Evolutionary conservation across 169 alveolate species (phyloP).

Genomic region (Eimeria falciformis): DNA sequence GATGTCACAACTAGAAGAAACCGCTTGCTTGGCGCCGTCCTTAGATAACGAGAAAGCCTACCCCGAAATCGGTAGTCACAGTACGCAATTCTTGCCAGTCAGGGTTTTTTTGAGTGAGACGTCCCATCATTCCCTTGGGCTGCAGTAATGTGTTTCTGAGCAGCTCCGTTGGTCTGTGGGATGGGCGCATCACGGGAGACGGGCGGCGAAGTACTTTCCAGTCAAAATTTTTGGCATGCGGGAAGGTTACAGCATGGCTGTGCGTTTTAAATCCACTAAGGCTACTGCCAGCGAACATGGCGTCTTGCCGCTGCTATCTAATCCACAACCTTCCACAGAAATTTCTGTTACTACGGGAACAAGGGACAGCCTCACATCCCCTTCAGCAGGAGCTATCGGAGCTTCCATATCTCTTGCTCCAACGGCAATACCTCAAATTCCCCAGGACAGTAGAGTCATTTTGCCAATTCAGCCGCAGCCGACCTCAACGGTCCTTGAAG

Average conservation of each 20-base stretch:
- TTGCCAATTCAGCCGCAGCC: slow-evolving; percentile 50
- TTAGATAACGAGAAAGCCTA: not conserved
- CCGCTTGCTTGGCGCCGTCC: not conserved
- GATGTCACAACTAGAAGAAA: not conserved
- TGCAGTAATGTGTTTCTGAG: not conserved
- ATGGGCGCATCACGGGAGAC: slow-evolving; percentile 85
- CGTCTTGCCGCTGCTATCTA: slow-evolving; percentile 13
- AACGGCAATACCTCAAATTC: not conserved
- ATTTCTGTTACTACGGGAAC: not conserved
- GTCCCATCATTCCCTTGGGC: too few species aligned
- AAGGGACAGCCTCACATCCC: not conserved
- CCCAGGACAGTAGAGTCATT: not conserved
- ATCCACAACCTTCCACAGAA: slow-evolving; percentile 24
- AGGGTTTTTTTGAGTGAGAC: too few species aligned
- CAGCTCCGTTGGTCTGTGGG: slow-evolving; percentile 87
- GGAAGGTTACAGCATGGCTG: slow-evolving; percentile 84
- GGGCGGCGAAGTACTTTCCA: slow-evolving; percentile 86
- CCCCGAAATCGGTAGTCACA: too few species aligned
- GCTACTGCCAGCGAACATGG: slow-evolving; percentile 10
- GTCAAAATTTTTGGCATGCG: slow-evolving; percentile 85
- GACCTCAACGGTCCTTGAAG: not conserved
- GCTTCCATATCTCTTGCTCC: not conserved
- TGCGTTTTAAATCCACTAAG: slow-evolving; percentile 78
- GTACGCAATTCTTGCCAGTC: too few species aligned
- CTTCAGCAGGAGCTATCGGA: not conserved